Conservation (phyloP, 1,284 basidiomycete genomes). For the Sporisorium exsertum region DNA sequence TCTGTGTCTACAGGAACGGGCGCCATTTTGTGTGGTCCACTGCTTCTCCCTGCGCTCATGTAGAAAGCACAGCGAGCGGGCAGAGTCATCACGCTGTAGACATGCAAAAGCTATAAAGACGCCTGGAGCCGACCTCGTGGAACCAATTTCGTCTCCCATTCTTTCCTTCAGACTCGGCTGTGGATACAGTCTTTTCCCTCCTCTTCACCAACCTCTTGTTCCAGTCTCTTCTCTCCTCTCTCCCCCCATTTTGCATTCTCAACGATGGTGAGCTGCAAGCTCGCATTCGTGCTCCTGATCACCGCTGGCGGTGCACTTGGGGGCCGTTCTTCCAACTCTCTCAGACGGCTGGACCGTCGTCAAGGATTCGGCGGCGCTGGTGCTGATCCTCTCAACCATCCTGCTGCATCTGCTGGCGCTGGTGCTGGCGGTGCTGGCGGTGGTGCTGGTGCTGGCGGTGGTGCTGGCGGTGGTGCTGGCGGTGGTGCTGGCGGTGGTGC, state of each 20-base stretch:
- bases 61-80: background rate
- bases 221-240: background rate
- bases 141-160: background rate
- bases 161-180: background rate
- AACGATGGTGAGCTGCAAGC: conserved; percentile 42
- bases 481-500: background rate
- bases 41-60: background rate
- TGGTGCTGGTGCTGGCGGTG: background rate
- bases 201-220: too few relatives aligned
- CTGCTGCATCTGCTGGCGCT: conserved; percentile 1
- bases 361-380: conserved; percentile 15
- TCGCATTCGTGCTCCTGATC: conserved; percentile 39
- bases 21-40: conserved; percentile 1
- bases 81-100: background rate
- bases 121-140: background rate
- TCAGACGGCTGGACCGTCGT: conserved; percentile 34
- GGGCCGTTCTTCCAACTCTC: conserved; percentile 15
- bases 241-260: background rate
- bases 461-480: conserved; percentile 16
- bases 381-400: conserved; percentile 27
- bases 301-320: conserved; percentile 47
- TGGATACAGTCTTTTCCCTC: background rate
- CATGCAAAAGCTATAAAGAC: background rate
- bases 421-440: background rate
- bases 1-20: background rate